Evolutionary conservation across 768 basidiomycete genomes (phyloP), one percentile per base, ranked within the genome.

Genomic region (Hygrophoropsis aurantiaca): DNA sequence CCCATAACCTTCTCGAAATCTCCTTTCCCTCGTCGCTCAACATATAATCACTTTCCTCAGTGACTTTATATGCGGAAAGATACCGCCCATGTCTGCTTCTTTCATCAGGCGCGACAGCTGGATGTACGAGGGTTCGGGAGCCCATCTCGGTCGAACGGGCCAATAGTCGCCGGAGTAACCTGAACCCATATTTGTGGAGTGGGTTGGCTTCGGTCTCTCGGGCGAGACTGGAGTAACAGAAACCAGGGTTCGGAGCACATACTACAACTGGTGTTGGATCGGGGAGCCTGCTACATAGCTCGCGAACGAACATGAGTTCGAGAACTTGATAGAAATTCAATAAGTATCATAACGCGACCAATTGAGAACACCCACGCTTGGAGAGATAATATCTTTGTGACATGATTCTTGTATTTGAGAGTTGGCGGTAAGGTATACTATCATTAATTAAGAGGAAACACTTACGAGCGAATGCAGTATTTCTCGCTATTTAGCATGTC

Each of bases 101-200:
- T 32, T 56, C 56, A 11, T 57, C 58, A 6, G 49, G 54, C 2
- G 59, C 55, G 15, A 70, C 40, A 16, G 68, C 66, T 4, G 64
- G 67, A 42, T 62, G 64, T 1, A 71, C 52, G 2, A 74, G 53
- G 1, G 62, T 57, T n/a, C 68, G 61, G 42, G 66, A 61, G 11
- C 72, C 72, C 45, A 55, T 58, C 45, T 72, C 67, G 0, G 61
- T 36, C 4, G 71, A 57, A 10, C 67, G 58, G 1, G 58, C 61
- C 5, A 65, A 20, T 23, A 61, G 10, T 5, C 4, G 32, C 16
- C 47, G 52, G 5, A 60, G 34, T 7, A 43, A 1, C 3, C 24
- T 27, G 11, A 46, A n/a, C 2, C 51, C 0, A 2, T 39, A 1
- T 30, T 52, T 50, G 5, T 46, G 26, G 25, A 23, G 35, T 45